A percentile compares a stretch with the other conserved stretches of the same genome.
Conservation (phyloP, 495 filamentous ascomycete species). For the Bacidia gigantensis region DNA sequence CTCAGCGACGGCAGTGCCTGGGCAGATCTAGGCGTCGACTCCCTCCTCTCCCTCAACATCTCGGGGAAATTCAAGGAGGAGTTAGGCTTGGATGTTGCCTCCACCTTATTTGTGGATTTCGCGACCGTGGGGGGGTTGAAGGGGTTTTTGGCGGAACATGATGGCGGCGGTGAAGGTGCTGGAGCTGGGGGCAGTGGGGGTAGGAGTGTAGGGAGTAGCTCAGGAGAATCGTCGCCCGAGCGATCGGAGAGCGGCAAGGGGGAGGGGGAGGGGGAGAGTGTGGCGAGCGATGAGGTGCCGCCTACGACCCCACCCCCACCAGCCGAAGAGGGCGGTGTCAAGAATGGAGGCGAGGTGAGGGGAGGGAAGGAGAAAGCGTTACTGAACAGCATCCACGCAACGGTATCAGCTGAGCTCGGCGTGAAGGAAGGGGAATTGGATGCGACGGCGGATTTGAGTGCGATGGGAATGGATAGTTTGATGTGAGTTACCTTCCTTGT, state of each 20-base stretch:
- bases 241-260: too few species aligned
- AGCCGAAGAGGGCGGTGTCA: too few species aligned
- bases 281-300: background rate
- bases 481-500: too few species aligned
- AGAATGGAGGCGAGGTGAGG: too few species aligned
- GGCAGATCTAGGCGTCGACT: constrained; percentile 38
- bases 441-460: background rate
- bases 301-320: too few species aligned
- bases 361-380: too few species aligned
- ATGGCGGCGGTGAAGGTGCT: too few species aligned
- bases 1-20: constrained; percentile 23
- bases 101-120: constrained; percentile 29
- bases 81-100: constrained; percentile 24
- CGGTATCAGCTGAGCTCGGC: background rate
- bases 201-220: too few species aligned
- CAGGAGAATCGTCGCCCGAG: too few species aligned
- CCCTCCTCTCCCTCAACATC: constrained; percentile 34
- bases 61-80: constrained; percentile 25
- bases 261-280: too few species aligned
- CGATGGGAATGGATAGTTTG: background rate
- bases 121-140: constrained; percentile 33
- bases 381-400: background rate
- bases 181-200: too few species aligned
- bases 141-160: background rate
- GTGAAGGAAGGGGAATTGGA: background rate